Base-by-base conservation (phyloP, 352 stramenopile genomes). In the Phytophthora capsici region DNA sequence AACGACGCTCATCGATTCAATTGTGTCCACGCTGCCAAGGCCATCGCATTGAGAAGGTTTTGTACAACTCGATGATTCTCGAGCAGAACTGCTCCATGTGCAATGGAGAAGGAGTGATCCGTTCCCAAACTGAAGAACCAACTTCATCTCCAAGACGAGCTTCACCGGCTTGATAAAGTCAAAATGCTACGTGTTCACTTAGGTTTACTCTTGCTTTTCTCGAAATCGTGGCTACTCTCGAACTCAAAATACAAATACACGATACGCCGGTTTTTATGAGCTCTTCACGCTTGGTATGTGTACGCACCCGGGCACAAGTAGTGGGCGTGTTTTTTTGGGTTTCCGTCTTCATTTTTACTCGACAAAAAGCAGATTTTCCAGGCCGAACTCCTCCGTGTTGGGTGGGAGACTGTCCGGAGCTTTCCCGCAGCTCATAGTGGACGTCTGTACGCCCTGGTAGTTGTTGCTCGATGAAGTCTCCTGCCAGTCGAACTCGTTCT, bases 291-390 rank as follows among this genome's bases (percentile, higher is more conserved):
- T 34, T 38, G 57, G 26, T 51, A 25, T 68, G 55, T 32, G 55
- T 64, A 77, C 63, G 44, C 56, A 49, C 50, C 36, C 43, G 25
- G 19, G 34, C 10, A 48, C 22, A 40, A 10, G 8, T 34, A 14
- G 28, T 20, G 46, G 26, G 60, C 36, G 51, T 51, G 58, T 48
- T 54, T 36, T 13, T 38, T 5, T 41, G 3, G 40, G 16, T n/a
- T 13, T 34, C 40, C 22, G 14, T 26, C 14, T 14, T 44, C 9
- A n/a, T 58, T 23, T 28, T 80, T 61, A 91, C 69, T 91, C 82
- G 50, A 77, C 75, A 53, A 91, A 91, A 38, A 91, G 71, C 47
- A 91, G 66, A 54, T 75, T 84, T 22, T 91, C 82, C 57, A 91
- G 72, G 3, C 78, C 80, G 53, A 89, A 86, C 37, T 91, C 82